phyloP scores from a whole-genome alignment of 495 filamentous ascomycete species.

The Hypoxylon rickii region DNA sequence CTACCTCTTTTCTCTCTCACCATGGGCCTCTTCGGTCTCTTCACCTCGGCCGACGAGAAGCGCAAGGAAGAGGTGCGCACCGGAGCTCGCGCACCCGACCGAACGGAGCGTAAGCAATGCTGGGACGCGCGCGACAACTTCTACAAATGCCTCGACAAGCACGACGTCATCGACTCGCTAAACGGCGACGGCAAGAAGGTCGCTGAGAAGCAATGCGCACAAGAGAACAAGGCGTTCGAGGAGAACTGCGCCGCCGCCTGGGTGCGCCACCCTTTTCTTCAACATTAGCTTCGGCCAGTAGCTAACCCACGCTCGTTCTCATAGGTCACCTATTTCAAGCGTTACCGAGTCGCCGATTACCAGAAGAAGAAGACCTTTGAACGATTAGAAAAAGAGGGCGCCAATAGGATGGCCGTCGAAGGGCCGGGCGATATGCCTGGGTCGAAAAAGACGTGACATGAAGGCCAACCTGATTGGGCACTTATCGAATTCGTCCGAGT shows the following conservation, averaged over 20 bases:
- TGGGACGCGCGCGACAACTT: slow-evolving; percentile 86
- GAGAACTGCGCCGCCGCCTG: slow-evolving; percentile 77
- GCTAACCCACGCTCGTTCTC: not conserved
- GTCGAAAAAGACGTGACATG: slow-evolving; percentile 6
- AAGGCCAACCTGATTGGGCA: not conserved
- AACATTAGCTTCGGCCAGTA: not conserved
- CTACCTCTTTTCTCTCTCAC: too few species aligned
- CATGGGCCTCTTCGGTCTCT: slow-evolving; percentile 54
- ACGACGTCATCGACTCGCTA: slow-evolving; percentile 83
- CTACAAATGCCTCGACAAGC: slow-evolving; percentile 80
- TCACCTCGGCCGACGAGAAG: slow-evolving; percentile 50
- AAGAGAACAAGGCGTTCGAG: slow-evolving; percentile 69
- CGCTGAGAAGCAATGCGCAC: slow-evolving; percentile 67
- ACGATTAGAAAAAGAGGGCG: slow-evolving; percentile 79
- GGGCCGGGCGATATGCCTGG: slow-evolving; percentile 13
- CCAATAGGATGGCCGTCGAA: slow-evolving; percentile 57
- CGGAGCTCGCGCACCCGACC: slow-evolving; percentile 74
- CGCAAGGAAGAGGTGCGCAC: slow-evolving; percentile 57
- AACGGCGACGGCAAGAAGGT: slow-evolving; percentile 64
- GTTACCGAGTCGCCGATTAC: slow-evolving; percentile 87
- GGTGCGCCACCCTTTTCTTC: slow-evolving; percentile 57
- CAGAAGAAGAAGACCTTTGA: slow-evolving; percentile 80
- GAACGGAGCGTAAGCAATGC: slow-evolving; percentile 76
- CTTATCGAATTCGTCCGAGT: too few species aligned
- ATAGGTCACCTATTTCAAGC: slow-evolving; percentile 97